Conservation (phyloP, 179 eudicot species). For the Vitellaria paradoxa region DNA sequence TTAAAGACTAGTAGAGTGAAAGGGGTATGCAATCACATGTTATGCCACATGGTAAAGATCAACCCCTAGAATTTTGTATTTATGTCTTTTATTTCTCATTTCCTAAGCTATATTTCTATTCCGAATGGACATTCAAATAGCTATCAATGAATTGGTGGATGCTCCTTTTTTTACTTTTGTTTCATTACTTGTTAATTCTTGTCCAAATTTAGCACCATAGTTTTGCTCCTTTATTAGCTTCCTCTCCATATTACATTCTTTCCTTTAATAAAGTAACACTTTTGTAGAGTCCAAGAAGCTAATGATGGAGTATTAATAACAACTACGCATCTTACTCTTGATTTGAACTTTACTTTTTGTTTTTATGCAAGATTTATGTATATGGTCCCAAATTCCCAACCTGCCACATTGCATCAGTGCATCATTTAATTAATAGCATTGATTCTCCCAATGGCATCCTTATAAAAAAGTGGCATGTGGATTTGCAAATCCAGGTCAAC, state of each 20-base stretch:
- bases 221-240: too few species aligned
- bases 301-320: too few species aligned
- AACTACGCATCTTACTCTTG: not conserved
- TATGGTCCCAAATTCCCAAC: not conserved
- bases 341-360: not conserved
- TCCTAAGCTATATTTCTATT: too few species aligned
- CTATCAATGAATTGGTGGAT: too few species aligned
- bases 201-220: too few species aligned
- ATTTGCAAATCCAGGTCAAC: conserved; percentile 63
- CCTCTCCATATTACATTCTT: too few species aligned
- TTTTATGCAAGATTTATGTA: not conserved
- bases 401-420: not conserved
- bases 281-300: too few species aligned
- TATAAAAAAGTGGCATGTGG: not conserved
- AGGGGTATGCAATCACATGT: not conserved
- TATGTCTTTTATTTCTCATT: too few species aligned
- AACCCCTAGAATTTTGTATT: not conserved
- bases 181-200: too few species aligned
- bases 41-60: not conserved
- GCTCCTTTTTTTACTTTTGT: too few species aligned
- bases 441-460: not conserved
- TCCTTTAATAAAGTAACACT: too few species aligned
- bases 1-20: not conserved
- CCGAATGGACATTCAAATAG: too few species aligned
- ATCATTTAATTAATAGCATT: not conserved